A percentile compares a stretch with the other conserved stretches of the same genome.
Conservation (phyloP, 148 eudicot species). For the Silene latifolia region DNA sequence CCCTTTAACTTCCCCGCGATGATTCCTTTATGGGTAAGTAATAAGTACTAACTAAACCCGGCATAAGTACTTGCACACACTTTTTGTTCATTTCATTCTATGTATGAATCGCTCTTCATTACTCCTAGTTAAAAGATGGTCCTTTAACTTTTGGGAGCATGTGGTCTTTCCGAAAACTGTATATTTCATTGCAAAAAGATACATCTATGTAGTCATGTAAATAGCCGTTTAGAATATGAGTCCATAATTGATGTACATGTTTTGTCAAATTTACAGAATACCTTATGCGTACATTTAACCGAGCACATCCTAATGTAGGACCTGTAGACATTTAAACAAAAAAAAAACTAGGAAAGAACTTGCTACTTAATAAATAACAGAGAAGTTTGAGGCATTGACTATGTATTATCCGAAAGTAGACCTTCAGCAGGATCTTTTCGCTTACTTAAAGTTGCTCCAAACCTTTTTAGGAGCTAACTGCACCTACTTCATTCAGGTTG, state of each 20-base stretch:
- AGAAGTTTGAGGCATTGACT: neutral
- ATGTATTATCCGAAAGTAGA: neutral
- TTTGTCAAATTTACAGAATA: neutral
- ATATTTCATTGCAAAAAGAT: neutral
- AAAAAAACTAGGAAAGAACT: neutral
- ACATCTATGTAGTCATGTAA: neutral
- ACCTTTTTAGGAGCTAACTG: neutral
- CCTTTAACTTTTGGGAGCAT: neutral
- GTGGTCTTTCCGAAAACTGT: neutral
- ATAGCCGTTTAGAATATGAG: neutral
- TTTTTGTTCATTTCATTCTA: neutral
- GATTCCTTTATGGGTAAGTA: conserved; percentile 90
- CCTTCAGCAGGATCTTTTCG: neutral
- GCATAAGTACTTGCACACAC: neutral
- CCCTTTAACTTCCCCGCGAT: conserved; percentile 97
- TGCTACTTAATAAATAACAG: neutral
- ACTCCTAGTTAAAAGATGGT: neutral
- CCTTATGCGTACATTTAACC: neutral
- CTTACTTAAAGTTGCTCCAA: neutral
- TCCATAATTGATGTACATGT: neutral
- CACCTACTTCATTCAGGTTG: neutral
- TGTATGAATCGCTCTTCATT: neutral
- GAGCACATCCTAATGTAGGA: neutral
- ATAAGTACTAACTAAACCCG: neutral
- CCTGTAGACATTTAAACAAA: neutral